Evolutionary conservation across 2,329 filamentous ascomycete species (phyloP).

Genomic region (Fusarium pseudograminearum): DNA sequence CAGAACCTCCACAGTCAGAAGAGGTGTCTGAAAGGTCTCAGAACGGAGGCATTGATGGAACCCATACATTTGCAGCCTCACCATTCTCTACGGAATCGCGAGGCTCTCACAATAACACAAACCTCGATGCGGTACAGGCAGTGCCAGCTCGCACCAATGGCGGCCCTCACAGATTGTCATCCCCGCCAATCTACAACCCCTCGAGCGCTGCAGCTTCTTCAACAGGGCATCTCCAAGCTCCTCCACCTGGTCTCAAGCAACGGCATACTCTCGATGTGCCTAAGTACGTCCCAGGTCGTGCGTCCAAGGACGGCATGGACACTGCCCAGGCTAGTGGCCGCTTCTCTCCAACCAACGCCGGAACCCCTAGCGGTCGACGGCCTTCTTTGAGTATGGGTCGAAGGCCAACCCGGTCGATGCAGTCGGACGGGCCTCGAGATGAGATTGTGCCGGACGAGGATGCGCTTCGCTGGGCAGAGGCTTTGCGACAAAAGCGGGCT

Average conservation of each 20-base stretch:
- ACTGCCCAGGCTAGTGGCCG: slow-evolving; percentile 78
- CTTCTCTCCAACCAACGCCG: slow-evolving; percentile 76
- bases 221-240: slow-evolving; percentile 64
- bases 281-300: slow-evolving; percentile 72
- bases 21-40: slow-evolving; percentile 26
- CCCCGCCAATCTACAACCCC: slow-evolving; percentile 68
- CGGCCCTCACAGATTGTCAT: slow-evolving; percentile 70
- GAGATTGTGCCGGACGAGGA: slow-evolving; percentile 90
- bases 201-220: slow-evolving; percentile 58
- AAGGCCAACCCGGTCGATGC: slow-evolving; percentile 84
- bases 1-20: slow-evolving; percentile 36
- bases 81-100: slow-evolving; percentile 32
- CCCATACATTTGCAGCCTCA: slow-evolving; percentile 20
- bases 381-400: slow-evolving; percentile 86
- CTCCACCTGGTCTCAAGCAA: slow-evolving; percentile 72
- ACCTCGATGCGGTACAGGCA: slow-evolving; percentile 47
- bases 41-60: slow-evolving; percentile 35
- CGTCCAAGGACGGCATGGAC: slow-evolving; percentile 79
- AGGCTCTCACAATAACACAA: slow-evolving; percentile 40
- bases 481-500: slow-evolving; percentile 89
- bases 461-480: slow-evolving; percentile 90
- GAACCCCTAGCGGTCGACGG: slow-evolving; percentile 70
- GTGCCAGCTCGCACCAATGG: slow-evolving; percentile 47
- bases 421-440: slow-evolving; percentile 86
- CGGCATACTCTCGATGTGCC: slow-evolving; percentile 92